Evolutionary conservation across 2,329 filamentous ascomycete genomes (phyloP), one percentile per base, ranked within the genome.

Genomic region (Plectosphaerella sp.): DNA sequence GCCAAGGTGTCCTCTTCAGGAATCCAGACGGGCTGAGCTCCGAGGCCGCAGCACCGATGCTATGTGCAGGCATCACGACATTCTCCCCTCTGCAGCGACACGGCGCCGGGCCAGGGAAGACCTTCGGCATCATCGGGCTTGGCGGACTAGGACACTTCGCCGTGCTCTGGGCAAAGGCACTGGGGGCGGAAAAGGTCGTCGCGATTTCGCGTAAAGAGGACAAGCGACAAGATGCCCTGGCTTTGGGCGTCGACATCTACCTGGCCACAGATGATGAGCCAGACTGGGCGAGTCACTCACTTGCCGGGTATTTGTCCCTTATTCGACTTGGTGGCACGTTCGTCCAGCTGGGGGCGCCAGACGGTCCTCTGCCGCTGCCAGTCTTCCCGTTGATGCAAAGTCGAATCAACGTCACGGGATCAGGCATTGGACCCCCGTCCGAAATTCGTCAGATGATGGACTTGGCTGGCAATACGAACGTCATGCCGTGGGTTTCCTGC

Each of bases 191-290:
- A 3, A 45, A 45, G 24, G 25, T 20, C 5, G 52, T 51, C 25
- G 22, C 22, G 22, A 46, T 50, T 10, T 49, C 52, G 5, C 43
- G 47, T 3, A 41, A 18, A 15, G n/a, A 24, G 2, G 47, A 36
- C n/a, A 49, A 49, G 15, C 47, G 35, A 22, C 10, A 57, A 11
- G 25, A 58, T 37, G 51, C n/a, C 51, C 59, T 18, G 35, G 43
- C 46, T n/a, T 52, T 50, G 48, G 62, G 49, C 39, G 56, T 54
- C 55, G 62, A 57, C 9, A 50, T 25, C n/a, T 48, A 59, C 7
- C 48, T 58, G 6, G 51, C 47, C 24, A 41, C 28, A 4, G 53
- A 54, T 8, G 50, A 83, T 18, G 76, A 83, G 45, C 22, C 22
- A 22, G 57, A 69, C 24, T 76, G 76, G 57, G 22, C 22, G 22